A percentile compares a stretch with the other conserved stretches of the same genome.
phyloP scores from a whole-genome alignment of 805 yeast species.

The Pichia scutulata region DNA sequence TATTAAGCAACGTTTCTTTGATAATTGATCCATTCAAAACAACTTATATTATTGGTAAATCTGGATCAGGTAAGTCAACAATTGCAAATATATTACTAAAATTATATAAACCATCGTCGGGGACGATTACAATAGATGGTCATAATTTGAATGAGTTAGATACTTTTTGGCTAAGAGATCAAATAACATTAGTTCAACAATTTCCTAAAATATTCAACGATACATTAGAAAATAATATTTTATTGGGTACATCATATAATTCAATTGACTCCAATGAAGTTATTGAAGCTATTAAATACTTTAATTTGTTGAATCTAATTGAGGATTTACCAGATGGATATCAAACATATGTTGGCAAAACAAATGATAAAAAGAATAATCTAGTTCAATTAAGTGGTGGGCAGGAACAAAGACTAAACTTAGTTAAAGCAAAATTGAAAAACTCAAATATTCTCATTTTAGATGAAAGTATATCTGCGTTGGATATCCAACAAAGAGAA shows the following conservation, averaged over 20 bases:
- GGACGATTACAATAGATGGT: constrained; percentile 54
- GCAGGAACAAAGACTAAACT: constrained; percentile 72
- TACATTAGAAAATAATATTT: constrained; percentile 55
- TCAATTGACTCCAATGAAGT: constrained; percentile 23
- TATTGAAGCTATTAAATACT: constrained; percentile 42
- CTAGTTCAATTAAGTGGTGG: constrained; percentile 73
- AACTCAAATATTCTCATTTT: constrained; percentile 69
- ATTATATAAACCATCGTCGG: constrained; percentile 48
- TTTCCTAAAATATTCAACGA: constrained; percentile 57
- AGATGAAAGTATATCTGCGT: constrained; percentile 83
- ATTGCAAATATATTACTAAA: constrained; percentile 53
- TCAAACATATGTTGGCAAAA: constrained; percentile 38
- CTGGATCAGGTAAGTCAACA: constrained; percentile 94
- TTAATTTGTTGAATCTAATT: constrained; percentile 45
- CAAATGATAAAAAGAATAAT: neutral
- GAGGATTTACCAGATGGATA: constrained; percentile 44
- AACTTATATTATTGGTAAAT: constrained; percentile 71
- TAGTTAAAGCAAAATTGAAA: constrained; percentile 75
- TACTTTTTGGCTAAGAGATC: constrained; percentile 46
- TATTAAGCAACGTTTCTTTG: constrained; percentile 42
- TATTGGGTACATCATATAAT: constrained; percentile 16
- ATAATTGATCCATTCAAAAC: constrained; percentile 37
- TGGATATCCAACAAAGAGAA: constrained; percentile 49
- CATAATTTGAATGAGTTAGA: constrained; percentile 36
- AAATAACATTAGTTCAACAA: constrained; percentile 72